These are phyloP conservation scores for Solanum verrucosum DNA, from an alignment of 257 asterid species.

Conservation along the genomic window DNA sequence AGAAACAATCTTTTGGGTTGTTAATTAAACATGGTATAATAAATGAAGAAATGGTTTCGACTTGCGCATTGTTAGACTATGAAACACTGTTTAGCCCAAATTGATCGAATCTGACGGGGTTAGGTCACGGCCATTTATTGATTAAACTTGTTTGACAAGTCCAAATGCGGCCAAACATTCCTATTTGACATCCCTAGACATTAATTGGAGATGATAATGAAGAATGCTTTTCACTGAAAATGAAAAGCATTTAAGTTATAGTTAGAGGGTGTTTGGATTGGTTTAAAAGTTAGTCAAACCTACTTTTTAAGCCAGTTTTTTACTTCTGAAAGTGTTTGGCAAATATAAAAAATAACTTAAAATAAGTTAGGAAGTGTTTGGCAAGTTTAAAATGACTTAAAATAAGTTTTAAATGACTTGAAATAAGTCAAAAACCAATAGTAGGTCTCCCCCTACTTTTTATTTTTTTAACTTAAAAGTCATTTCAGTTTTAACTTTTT, in stretches of 20 bases:
- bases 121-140: not conserved
- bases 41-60: not conserved
- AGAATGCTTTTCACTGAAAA: not conserved
- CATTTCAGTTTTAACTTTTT: too few relatives aligned
- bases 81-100: not conserved
- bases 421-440: not conserved
- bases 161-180: not conserved
- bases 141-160: not conserved
- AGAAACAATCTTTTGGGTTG: not conserved
- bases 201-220: not conserved
- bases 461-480: too few relatives aligned
- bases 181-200: not conserved
- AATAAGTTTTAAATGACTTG: too few relatives aligned
- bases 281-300: not conserved
- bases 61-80: not conserved
- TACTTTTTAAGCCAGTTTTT: not conserved
- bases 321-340: not conserved
- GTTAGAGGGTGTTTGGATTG: not conserved
- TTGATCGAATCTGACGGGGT: not conserved
- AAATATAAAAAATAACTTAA: not conserved
- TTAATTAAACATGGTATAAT: not conserved
- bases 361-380: not conserved
- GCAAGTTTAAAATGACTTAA: not conserved
- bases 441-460: too few relatives aligned
- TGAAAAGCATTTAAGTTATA: not conserved